Base-by-base conservation (phyloP, 352 stramenopile species). In the Saprolegnia diclina region DNA sequence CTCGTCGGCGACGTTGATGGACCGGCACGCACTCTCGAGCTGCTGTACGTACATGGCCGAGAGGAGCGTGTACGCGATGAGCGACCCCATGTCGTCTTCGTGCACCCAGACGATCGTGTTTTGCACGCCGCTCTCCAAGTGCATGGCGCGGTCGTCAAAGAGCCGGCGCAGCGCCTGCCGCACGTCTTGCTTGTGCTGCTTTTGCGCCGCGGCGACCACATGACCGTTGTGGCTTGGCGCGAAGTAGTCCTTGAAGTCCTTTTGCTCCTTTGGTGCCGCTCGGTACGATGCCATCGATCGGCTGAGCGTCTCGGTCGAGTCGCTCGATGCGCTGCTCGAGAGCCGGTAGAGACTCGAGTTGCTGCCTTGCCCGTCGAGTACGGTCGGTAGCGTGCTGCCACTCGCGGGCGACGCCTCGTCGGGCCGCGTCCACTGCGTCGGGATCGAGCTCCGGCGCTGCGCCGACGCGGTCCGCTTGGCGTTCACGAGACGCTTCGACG, bases 31-130 rank as follows among this genome's bases (percentile, higher is more conserved):
- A 79, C 50, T 79, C 69, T 92, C 79, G 21, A 95, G 73, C 55
- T 88, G 77, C 50, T 88, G 65, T 9, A 90, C 76, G 67, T 95
- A 95, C 53, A 77, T 77, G 22, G 78, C 73, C 0, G 83, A 93
- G 53, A 81, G 88, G 21, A 95, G 77, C 26, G 85, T 89, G 54
- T 91, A 95, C 26, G 77, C 84, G 29, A 95, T 92, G 10, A 95
- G 64, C 9, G 87, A 91, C 13, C 87, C 85, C 42, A 93, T 74
- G 37, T 95, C 87, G 46, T 91, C 87, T 57, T 93, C 85, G 56
- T 91, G 78, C 24, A 92, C 79, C 38, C 87, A 82, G n/a, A 93
- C 83, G 14, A 89, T 81, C 48, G 86, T 91, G 37, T 80, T 82
- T 65, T 91, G 90, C 19, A 93, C 73, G 21, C 87, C 82, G 11